Evolutionary conservation across 768 basidiomycete species (phyloP).

Genomic region (Tulasnella sp.): DNA sequence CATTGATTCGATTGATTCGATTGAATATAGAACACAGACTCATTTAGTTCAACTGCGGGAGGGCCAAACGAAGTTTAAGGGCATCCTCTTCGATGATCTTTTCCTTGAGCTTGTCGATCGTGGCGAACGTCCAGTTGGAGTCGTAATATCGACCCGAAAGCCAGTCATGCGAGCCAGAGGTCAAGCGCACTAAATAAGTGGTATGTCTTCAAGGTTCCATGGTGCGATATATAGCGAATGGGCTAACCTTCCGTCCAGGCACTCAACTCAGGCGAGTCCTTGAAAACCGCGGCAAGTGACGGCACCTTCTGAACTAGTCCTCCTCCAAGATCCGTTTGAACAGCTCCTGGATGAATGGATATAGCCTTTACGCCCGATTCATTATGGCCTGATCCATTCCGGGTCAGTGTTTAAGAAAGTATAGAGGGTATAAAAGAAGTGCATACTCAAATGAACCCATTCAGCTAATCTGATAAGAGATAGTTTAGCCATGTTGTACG

Average conservation of each 20-base stretch:
- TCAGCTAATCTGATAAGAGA: conserved; percentile 9
- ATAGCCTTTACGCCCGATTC: conserved; percentile 8
- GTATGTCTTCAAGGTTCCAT: no score
- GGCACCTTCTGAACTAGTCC: neutral
- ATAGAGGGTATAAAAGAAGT: neutral
- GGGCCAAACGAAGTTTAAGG: conserved; percentile 12
- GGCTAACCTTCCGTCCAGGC: conserved; percentile 10
- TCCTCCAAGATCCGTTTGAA: conserved; percentile 2
- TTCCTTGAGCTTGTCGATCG: conserved; percentile 15
- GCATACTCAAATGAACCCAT: conserved; percentile 7
- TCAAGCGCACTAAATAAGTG: neutral
- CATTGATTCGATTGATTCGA: no score
- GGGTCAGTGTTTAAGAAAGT: neutral
- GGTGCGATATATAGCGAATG: no score
- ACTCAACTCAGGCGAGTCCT: conserved; percentile 1
- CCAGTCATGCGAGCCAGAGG: conserved; percentile 15
- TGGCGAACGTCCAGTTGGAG: conserved; percentile 8
- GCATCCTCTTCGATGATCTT: conserved; percentile 14
- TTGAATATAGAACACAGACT: no score
- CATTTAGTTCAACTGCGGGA: no score
- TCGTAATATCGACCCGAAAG: conserved; percentile 13
- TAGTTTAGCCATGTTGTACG: conserved; percentile 12
- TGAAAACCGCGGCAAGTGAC: neutral
- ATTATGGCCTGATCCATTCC: no score
- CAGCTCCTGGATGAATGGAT: conserved; percentile 10